Conservation (phyloP, 768 basidiomycete species). For the Nidularia pulvinata region DNA sequence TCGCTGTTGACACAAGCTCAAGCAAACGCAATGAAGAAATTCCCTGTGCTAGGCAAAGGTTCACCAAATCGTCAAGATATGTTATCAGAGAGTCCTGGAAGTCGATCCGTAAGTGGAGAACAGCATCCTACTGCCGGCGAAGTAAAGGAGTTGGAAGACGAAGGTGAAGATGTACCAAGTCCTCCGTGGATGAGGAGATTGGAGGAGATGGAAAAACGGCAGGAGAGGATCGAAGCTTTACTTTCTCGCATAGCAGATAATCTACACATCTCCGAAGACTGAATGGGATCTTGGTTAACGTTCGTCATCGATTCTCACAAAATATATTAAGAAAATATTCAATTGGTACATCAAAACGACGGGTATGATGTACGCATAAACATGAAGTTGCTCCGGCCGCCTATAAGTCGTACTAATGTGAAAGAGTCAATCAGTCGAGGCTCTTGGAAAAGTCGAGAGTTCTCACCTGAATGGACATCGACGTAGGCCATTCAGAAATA, state of each 20-base stretch:
- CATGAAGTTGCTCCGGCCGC: too few species aligned
- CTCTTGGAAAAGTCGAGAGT: not conserved
- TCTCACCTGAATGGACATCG: constrained; percentile 58
- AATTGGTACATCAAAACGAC: too few species aligned
- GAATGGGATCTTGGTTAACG: too few species aligned
- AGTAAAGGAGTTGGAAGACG: constrained; percentile 14
- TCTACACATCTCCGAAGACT: too few species aligned
- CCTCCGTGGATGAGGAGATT: constrained; percentile 7
- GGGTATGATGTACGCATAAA: constrained; percentile 3
- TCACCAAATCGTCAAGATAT: constrained; percentile 11
- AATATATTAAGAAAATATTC: too few species aligned
- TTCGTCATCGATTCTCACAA: too few species aligned
- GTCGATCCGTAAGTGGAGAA: too few species aligned
- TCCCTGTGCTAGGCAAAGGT: constrained; percentile 17
- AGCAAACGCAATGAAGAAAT: constrained; percentile 15
- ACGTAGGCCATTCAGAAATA: constrained; percentile 70
- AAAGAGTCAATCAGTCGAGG: not conserved
- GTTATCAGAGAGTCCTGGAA: constrained; percentile 8
- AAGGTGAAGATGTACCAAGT: not conserved
- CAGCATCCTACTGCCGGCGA: too few species aligned
- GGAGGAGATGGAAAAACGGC: constrained; percentile 36
- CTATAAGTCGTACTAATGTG: too few species aligned
- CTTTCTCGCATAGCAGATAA: constrained; percentile 32
- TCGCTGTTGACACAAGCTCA: constrained; percentile 8
- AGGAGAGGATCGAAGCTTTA: constrained; percentile 44